Evolutionary conservation across 2,329 filamentous ascomycete species (phyloP).

Genomic region (Gnomoniopsis smithogilvyi): DNA sequence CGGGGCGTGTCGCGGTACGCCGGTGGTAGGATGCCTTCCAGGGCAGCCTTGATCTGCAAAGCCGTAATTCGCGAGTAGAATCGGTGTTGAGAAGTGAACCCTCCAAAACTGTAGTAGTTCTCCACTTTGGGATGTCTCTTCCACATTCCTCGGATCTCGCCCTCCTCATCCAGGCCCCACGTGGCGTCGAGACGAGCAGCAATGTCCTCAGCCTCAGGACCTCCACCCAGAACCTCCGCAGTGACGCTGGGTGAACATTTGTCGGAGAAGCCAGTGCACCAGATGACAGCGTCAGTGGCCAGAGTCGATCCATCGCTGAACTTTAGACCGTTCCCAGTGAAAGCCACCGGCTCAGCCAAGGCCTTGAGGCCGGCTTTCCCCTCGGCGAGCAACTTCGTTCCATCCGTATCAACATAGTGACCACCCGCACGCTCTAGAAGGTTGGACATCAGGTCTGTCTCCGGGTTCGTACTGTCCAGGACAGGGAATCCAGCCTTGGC

Average conservation of each 20-base stretch:
- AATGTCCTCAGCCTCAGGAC: slow-evolving; percentile 23
- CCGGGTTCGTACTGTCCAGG: slow-evolving; percentile 27
- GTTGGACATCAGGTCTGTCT: slow-evolving; percentile 25
- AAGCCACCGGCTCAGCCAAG: slow-evolving; percentile 28
- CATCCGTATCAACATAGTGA: slow-evolving; percentile 37
- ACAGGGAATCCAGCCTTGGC: slow-evolving; percentile 33
- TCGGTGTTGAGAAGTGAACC: slow-evolving; percentile 29
- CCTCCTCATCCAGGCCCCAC: slow-evolving; percentile 38
- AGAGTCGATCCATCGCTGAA: slow-evolving; percentile 31
- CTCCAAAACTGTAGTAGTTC: slow-evolving; percentile 34
- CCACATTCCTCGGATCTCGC: slow-evolving; percentile 38
- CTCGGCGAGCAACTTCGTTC: slow-evolving; percentile 28
- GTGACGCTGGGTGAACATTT: slow-evolving; percentile 26
- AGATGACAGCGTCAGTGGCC: slow-evolving; percentile 34
- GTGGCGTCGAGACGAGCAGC: slow-evolving; percentile 32
- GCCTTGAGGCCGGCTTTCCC: slow-evolving; percentile 29
- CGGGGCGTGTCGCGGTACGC: slow-evolving; percentile 26
- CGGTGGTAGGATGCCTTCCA: slow-evolving; percentile 31
- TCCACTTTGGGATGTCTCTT: slow-evolving; percentile 30
- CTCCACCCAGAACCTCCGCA: slow-evolving; percentile 26
- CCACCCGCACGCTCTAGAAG: slow-evolving; percentile 34
- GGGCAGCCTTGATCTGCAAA: slow-evolving; percentile 32
- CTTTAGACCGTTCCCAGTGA: slow-evolving; percentile 27
- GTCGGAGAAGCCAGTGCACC: slow-evolving; percentile 37
- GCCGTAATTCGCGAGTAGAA: slow-evolving; percentile 30